Conservation (phyloP, 129 eudicot species). For the Flaveria bidentis region DNA sequence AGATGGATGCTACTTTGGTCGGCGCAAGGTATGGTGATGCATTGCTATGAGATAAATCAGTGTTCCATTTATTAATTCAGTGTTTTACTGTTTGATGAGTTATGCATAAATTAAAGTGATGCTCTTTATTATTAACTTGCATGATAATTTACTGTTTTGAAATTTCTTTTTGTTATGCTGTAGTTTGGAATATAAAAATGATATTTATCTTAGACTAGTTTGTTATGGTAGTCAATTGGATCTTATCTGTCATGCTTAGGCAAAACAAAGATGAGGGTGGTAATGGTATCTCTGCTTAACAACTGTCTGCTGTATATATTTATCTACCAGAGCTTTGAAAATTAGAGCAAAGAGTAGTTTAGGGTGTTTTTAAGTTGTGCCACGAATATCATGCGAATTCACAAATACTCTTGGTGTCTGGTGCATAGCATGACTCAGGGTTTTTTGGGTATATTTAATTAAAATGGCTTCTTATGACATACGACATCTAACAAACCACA, state of each 20-base stretch:
- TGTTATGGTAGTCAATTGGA: conserved; percentile 17
- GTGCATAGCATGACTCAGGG: neutral
- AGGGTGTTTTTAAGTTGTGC: conserved; percentile 9
- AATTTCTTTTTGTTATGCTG: neutral
- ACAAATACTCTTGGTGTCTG: neutral
- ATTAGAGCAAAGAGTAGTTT: neutral
- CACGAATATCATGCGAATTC: neutral
- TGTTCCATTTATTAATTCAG: neutral
- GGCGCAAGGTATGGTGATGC: conserved; percentile 69
- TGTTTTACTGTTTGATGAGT: neutral
- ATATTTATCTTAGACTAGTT: neutral
- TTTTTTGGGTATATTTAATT: neutral
- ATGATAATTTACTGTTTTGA: neutral
- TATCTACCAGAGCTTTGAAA: neutral
- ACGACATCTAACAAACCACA: neutral
- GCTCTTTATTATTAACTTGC: neutral
- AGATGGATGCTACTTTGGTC: conserved; percentile 95
- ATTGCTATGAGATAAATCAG: conserved; percentile 12
- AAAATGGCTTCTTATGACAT: neutral
- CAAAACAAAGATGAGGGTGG: conserved; percentile 12
- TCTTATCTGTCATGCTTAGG: conserved; percentile 8
- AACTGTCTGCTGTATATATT: neutral
- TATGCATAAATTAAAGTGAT: conserved; percentile 8
- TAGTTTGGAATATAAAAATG: conserved; percentile 5
- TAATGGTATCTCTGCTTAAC: conserved; percentile 12